These are phyloP conservation scores for Ceratonia siliqua DNA, from an alignment of 306 rosid species.

Conservation along the genomic window DNA sequence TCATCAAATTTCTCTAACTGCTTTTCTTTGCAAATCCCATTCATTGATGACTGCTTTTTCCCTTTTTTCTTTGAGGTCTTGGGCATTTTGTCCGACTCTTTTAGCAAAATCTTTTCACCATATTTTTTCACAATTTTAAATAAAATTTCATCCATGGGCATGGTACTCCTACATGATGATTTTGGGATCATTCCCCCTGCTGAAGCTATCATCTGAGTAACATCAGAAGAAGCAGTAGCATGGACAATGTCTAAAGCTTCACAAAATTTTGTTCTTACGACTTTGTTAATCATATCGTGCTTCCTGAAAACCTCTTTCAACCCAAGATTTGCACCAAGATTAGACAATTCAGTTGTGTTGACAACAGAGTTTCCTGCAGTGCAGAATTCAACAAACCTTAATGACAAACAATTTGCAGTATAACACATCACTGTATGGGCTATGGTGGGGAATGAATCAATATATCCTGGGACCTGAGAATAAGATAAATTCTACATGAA, in stretches of 20 bases:
- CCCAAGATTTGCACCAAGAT: slow-evolving; percentile 49
- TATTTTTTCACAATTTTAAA: slow-evolving; percentile 58
- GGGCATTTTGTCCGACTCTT: slow-evolving; percentile 69
- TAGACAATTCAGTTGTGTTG: slow-evolving; percentile 27
- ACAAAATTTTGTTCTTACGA: slow-evolving; percentile 50
- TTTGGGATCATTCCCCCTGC: slow-evolving; percentile 42
- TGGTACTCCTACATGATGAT: slow-evolving; percentile 42
- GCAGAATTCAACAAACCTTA: slow-evolving; percentile 26
- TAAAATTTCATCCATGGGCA: slow-evolving; percentile 68
- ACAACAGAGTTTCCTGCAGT: slow-evolving; percentile 53
- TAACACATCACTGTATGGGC: neutral
- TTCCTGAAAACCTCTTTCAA: slow-evolving; percentile 67
- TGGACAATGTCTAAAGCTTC: slow-evolving; percentile 66
- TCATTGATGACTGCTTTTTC: slow-evolving; percentile 48
- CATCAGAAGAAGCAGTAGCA: slow-evolving; percentile 55
- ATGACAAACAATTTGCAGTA: slow-evolving; percentile 19
- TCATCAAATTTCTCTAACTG: slow-evolving; percentile 51
- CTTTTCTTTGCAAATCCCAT: slow-evolving; percentile 48
- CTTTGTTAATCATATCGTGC: slow-evolving; percentile 45
- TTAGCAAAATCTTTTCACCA: slow-evolving; percentile 64
- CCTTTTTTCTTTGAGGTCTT: slow-evolving; percentile 58
- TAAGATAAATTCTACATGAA: neutral
- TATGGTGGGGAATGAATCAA: slow-evolving; percentile 10
- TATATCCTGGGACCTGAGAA: neutral
- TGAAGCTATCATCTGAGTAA: slow-evolving; percentile 42